These are phyloP conservation scores for Paecilomyces sp. DNA, from an alignment of 2,329 filamentous ascomycete genomes.

Conservation along the genomic window DNA sequence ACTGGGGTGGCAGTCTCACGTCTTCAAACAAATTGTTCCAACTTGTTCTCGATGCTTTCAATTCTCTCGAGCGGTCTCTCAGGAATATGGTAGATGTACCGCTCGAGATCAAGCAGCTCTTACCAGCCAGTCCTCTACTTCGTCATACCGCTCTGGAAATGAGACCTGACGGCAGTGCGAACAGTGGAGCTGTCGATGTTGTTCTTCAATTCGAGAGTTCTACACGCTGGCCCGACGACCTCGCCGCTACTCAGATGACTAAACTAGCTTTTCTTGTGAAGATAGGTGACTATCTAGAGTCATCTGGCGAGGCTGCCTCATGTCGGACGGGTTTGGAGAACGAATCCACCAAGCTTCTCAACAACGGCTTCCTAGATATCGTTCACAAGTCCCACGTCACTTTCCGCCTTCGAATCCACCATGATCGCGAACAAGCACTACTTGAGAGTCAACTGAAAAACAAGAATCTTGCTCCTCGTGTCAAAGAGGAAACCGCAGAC, in stretches of 20 bases:
- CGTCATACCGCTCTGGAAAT: slow-evolving; percentile 56
- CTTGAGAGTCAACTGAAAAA: slow-evolving; percentile 73
- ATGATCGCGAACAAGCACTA: slow-evolving; percentile 76
- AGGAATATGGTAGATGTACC: slow-evolving; percentile 75
- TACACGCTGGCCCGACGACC: slow-evolving; percentile 84
- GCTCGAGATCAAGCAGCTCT: slow-evolving; percentile 75
- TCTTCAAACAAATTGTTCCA: slow-evolving; percentile 53
- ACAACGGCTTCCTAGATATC: slow-evolving; percentile 77
- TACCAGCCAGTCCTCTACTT: slow-evolving; percentile 63
- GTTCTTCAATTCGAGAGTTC: slow-evolving; percentile 91
- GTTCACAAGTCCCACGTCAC: slow-evolving; percentile 62
- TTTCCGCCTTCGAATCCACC: slow-evolving; percentile 82
- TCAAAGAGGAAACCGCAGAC: slow-evolving; percentile 61
- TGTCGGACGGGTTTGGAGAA: slow-evolving; percentile 78
- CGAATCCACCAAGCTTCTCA: slow-evolving; percentile 58
- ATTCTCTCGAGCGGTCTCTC: slow-evolving; percentile 67
- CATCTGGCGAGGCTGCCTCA: slow-evolving; percentile 52
- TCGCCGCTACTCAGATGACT: slow-evolving; percentile 83
- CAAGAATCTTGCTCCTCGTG: slow-evolving; percentile 57
- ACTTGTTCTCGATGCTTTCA: slow-evolving; percentile 61
- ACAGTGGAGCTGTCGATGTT: slow-evolving; percentile 58
- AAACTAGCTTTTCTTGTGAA: slow-evolving; percentile 81
- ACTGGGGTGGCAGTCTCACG: slow-evolving; percentile 28
- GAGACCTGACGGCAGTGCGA: slow-evolving; percentile 15
- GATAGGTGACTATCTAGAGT: slow-evolving; percentile 65